Percentiles rank a stretch among this genome's conserved stretches.
These are phyloP conservation scores for Parasitella parasitica DNA, from an alignment of 371 early-diverging fungal genomes.

Conservation along the genomic window DNA sequence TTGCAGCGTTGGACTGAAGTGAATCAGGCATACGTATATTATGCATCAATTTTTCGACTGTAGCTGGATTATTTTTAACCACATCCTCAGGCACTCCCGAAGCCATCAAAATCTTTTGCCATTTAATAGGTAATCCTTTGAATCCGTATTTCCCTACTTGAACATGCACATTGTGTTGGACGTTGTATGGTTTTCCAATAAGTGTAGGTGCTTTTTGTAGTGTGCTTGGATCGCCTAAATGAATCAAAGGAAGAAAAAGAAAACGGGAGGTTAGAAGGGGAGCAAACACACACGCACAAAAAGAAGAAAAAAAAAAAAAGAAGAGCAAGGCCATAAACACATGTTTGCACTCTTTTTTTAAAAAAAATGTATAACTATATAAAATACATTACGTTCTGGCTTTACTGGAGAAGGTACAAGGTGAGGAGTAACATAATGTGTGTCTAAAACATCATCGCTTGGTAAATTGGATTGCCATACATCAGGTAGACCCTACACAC, in stretches of 20 bases:
- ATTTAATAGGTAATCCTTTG: conserved; percentile 60
- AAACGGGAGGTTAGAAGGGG: not conserved
- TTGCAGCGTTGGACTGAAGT: conserved; percentile 18
- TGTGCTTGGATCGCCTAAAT: conserved; percentile 20
- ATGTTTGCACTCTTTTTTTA: conserved; percentile 13
- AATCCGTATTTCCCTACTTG: conserved; percentile 52
- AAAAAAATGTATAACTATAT: not conserved
- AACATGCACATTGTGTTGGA: conserved; percentile 64
- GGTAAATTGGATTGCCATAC: conserved; percentile 64
- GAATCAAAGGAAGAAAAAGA: not conserved
- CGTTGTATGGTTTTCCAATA: conserved; percentile 65
- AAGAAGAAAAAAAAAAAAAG: not conserved
- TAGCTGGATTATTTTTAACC: conserved; percentile 51
- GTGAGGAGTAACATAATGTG: conserved; percentile 62
- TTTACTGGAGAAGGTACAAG: conserved; percentile 56
- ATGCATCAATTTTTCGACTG: conserved; percentile 55
- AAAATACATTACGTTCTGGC: conserved; percentile 15
- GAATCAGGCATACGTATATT: conserved; percentile 56
- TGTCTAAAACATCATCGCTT: conserved; percentile 64
- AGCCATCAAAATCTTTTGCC: conserved; percentile 55
- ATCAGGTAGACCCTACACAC: conserved; percentile 66
- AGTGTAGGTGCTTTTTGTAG: conserved; percentile 20
- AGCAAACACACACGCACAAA: not conserved
- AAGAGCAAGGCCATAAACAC: not conserved
- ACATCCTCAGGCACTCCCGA: conserved; percentile 61